Base-by-base conservation (phyloP, 2,329 filamentous ascomycete species). In the Acrocalymma vagum region DNA sequence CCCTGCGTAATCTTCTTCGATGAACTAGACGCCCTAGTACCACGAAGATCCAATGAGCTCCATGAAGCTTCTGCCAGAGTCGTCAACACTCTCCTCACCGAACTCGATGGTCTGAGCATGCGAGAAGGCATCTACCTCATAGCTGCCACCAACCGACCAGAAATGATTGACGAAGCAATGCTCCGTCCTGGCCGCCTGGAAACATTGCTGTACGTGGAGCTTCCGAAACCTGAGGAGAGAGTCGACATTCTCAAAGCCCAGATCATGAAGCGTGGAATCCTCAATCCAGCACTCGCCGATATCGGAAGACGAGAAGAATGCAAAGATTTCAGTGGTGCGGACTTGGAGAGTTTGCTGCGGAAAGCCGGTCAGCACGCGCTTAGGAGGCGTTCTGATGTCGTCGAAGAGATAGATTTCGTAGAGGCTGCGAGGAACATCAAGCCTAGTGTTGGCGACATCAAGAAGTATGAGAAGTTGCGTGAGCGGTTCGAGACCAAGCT, bases 1-100 rank as follows among this genome's bases (percentile, higher is more conserved):
- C 94, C 94, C 1, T 97, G 93, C 64, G 90, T 99, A 38, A 86
- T 99, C 43, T 97, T 99, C 80, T 97, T 99, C 65, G 94, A 99
- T 67, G 94, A 99, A 72, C 81, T 99, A 36, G 94, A 99, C 70
- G 93, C 94, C 1, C 77, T 99, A 3, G 92, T 94, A 0, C 92
- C 93, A 0, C 85, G 85, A 35, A 85, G 94, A 38, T 90, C 93
- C 62, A 87, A 87, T 39, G 67, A 72, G 11, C 81, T 89, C 2
- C 89, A 86, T 2, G 93, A 97, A 66, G 87, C 90, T 5, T 90
- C 88, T 30, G 85, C 90, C 1, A 84, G 94, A 22, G 90, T 99
- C 3, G 94, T 99, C 53, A 97, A 97, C 67, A 95, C 93, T 1
- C 80, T 99, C 0, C 85, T 99, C 21, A 95, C 94, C 0, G 94